Percentiles rank a stretch among this genome's conserved stretches.
These are phyloP conservation scores for Kwoniella dendrophila DNA, from an alignment of 768 basidiomycete genomes.

Conservation along the genomic window DNA sequence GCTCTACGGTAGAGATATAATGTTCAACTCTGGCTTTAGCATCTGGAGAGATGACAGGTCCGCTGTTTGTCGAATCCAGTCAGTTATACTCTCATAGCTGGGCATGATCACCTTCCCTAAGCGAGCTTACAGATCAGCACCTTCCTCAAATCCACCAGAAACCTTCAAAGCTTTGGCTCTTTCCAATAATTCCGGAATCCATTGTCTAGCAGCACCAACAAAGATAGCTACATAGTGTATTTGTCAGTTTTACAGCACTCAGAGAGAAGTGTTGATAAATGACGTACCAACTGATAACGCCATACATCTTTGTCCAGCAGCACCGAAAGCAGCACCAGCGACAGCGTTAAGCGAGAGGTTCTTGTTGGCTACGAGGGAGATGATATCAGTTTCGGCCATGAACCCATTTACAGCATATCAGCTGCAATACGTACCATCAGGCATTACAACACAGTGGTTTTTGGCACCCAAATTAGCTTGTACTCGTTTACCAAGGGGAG, in stretches of 20 bases:
- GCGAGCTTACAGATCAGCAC: constrained; percentile 77
- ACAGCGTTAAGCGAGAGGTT: constrained; percentile 90
- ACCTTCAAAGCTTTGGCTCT: constrained; percentile 78
- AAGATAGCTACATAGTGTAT: constrained; percentile 60
- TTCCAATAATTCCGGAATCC: constrained; percentile 84
- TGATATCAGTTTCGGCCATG: constrained; percentile 21
- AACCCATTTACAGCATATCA: not conserved
- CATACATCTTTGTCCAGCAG: constrained; percentile 98
- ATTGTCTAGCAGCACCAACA: constrained; percentile 74
- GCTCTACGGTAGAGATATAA: constrained; percentile 63
- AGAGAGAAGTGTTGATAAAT: not conserved
- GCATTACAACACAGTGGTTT: constrained; percentile 91
- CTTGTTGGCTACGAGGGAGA: constrained; percentile 68
- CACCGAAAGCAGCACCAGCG: constrained; percentile 91
- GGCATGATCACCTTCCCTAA: no score
- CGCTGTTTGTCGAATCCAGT: constrained; percentile 42
- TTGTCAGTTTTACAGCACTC: no score
- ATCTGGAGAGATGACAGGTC: constrained; percentile 64
- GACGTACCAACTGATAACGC: constrained; percentile 81
- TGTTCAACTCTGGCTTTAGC: constrained; percentile 75
- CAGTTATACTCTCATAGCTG: constrained; percentile 17
- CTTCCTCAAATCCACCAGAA: constrained; percentile 85
- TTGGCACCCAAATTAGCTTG: constrained; percentile 90
- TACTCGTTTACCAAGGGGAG: constrained; percentile 83
- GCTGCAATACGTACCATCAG: constrained; percentile 68